Evolutionary conservation across 306 rosid species (phyloP).

Genomic region (Lotus japonicus): DNA sequence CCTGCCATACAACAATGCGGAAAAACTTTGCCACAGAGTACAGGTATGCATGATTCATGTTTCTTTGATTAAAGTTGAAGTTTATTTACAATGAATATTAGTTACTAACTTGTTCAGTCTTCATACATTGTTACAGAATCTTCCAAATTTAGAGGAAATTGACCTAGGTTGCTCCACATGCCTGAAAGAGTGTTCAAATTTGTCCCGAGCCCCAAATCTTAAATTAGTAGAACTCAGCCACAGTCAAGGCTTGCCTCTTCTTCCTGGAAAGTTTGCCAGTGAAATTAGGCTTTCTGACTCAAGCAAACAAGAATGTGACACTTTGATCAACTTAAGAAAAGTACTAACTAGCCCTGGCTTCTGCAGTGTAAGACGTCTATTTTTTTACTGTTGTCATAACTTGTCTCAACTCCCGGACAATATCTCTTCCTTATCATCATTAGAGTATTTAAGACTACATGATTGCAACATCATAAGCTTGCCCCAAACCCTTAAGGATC

Average conservation of each 20-base stretch:
- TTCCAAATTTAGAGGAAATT: not conserved
- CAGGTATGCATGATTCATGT: not conserved
- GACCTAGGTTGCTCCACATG: not conserved
- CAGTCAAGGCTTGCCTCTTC: not conserved
- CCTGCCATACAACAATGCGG: not conserved
- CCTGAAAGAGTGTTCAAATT: not conserved
- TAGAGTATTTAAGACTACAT: not conserved
- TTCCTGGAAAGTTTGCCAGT: not conserved
- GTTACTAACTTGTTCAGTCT: not conserved
- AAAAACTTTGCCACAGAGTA: not conserved
- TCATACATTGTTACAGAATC: not conserved
- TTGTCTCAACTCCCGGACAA: slow-evolving; percentile 7
- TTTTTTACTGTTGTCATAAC: fast-evolving
- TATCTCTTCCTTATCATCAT: slow-evolving; percentile 5
- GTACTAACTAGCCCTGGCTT: not conserved
- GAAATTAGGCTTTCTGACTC: not conserved
- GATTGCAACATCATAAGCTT: not conserved
- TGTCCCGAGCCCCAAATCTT: not conserved
- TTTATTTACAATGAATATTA: not conserved
- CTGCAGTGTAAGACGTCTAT: not conserved
- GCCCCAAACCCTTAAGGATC: not conserved
- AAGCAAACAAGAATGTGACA: not conserved
- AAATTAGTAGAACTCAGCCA: fast-evolving
- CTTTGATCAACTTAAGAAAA: not conserved
- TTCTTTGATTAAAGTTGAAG: not conserved